Evolutionary conservation across 768 basidiomycete genomes (phyloP).

Genomic region (Tulasnella calospora): DNA sequence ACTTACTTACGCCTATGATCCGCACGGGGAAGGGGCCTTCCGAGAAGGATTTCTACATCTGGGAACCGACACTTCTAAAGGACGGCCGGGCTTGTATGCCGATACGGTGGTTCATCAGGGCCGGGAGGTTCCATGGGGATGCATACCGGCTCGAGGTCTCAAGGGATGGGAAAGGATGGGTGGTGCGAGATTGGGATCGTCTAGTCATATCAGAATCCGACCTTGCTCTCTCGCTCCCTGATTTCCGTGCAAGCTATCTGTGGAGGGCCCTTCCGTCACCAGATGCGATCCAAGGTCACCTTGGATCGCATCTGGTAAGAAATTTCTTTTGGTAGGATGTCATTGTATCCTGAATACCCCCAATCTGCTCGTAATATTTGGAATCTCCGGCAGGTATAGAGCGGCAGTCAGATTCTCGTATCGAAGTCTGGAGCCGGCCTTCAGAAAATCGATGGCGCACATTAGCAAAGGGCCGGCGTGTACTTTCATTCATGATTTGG

Average conservation of each 20-base stretch:
- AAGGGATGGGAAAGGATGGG: not conserved
- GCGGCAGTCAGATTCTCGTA: not conserved
- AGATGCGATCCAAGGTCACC: too few relatives aligned
- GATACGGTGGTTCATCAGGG: conserved; percentile 33
- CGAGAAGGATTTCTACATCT: conserved; percentile 29
- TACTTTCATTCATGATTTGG: not conserved
- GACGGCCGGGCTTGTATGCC: conserved; percentile 31
- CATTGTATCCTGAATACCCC: not conserved
- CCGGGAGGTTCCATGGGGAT: not conserved
- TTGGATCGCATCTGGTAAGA: too few relatives aligned
- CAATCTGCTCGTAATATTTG: conserved; percentile 21
- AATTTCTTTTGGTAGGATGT: not conserved
- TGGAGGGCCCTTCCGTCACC: not conserved
- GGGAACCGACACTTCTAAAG: conserved; percentile 34
- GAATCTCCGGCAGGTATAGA: not conserved
- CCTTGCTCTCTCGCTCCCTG: not conserved
- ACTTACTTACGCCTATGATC: conserved; percentile 35
- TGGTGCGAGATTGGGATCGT: not conserved
- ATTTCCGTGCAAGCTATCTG: not conserved
- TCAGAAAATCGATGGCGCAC: not conserved
- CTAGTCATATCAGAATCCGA: not conserved
- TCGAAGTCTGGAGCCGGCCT: not conserved
- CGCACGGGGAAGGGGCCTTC: conserved; percentile 29
- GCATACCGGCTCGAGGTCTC: not conserved
- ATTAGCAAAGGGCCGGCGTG: not conserved